Conservation (phyloP, 257 asterid genomes). For the Penstemon newberryi region DNA sequence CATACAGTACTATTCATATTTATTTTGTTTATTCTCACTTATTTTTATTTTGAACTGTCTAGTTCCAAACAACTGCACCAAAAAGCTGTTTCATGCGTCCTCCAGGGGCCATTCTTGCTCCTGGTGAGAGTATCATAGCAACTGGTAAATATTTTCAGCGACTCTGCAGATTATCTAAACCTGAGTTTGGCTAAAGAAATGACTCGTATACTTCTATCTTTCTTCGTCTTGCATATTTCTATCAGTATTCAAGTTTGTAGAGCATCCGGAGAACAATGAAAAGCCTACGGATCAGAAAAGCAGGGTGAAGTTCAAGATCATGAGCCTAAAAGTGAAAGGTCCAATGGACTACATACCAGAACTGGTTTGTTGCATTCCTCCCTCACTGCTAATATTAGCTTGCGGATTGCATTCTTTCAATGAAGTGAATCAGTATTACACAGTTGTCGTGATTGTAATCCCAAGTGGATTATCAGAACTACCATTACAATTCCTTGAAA, state of each 20-base stretch:
- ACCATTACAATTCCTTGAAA: background rate
- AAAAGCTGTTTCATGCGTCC: conserved; percentile 99
- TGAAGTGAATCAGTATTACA: background rate
- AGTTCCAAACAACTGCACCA: conserved; percentile 98
- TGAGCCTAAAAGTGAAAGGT: conserved; percentile 92
- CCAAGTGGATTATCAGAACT: no score
- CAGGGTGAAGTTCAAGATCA: conserved; percentile 90
- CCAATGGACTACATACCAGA: conserved; percentile 89
- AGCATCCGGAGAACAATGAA: conserved; percentile 89
- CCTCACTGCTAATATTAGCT: conserved; percentile 1
- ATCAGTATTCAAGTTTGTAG: conserved; percentile 93
- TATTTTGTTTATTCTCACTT: conserved; percentile 21
- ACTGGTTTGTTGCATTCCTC: conserved; percentile 58
- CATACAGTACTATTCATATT: conserved; percentile 4
- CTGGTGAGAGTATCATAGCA: conserved; percentile 90
- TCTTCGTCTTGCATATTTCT: conserved; percentile 33
- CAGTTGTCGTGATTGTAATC: background rate
- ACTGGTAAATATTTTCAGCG: conserved; percentile 57
- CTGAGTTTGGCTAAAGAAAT: conserved; percentile 6
- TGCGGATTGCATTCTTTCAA: background rate
- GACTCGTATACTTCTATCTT: conserved; percentile 2
- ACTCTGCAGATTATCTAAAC: background rate
- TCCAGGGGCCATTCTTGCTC: conserved; percentile 91
- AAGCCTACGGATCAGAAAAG: conserved; percentile 88
- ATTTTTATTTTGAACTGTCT: conserved; percentile 31